Evolutionary conservation across 306 rosid genomes (phyloP).

Genomic region (Sindora glabra): DNA sequence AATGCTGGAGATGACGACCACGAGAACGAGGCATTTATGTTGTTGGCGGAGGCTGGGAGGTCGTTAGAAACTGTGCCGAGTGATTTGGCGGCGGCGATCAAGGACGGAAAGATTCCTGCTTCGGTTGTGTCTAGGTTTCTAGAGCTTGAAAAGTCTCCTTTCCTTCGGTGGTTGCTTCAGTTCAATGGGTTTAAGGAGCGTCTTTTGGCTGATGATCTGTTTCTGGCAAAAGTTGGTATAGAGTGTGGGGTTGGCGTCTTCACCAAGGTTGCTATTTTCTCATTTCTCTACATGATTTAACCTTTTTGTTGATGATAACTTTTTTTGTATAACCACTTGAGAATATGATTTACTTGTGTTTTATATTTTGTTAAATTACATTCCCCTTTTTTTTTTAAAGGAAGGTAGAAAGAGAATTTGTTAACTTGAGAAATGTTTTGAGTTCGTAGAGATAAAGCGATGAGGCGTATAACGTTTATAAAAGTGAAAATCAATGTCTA

Average conservation of each 20-base stretch:
- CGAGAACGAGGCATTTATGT: constrained; percentile 48
- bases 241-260: constrained; percentile 96
- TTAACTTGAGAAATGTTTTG: not conserved
- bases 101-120: constrained; percentile 72
- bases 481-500: not conserved
- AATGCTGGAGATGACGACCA: constrained; percentile 31
- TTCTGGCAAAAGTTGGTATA: constrained; percentile 67
- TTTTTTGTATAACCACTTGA: not conserved
- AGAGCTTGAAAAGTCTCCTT: constrained; percentile 55
- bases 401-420: too few relatives aligned
- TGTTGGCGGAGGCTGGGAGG: constrained; percentile 63
- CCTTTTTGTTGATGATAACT: not conserved
- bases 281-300: not conserved
- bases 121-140: constrained; percentile 56
- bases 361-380: not conserved
- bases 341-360: not conserved
- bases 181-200: constrained; percentile 80
- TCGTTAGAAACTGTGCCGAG: constrained; percentile 59
- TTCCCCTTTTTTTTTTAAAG: too few relatives aligned
- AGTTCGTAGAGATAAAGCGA: not conserved
- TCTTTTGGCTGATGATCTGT: constrained; percentile 85
- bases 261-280: constrained; percentile 53
- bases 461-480: not conserved
- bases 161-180: constrained; percentile 78
- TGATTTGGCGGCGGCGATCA: constrained; percentile 70